Percentiles rank a stretch among this genome's conserved stretches.
Evolutionary conservation across 257 asterid species (phyloP).

Genomic region (Ilex asprella): DNA sequence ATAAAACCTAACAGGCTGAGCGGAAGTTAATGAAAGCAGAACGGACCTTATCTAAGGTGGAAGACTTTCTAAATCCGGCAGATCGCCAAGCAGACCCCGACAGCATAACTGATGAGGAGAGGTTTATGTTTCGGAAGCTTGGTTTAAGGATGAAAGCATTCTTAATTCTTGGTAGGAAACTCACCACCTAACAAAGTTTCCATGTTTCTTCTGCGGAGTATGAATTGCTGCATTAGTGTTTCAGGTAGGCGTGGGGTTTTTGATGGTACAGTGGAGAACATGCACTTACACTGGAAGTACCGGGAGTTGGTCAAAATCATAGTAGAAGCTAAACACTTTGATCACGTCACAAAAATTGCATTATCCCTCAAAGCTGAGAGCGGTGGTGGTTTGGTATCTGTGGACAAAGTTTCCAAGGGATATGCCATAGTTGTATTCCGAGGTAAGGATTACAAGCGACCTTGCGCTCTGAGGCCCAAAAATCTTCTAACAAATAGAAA

Average conservation of each 20-base stretch:
- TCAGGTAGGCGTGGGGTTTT: constrained; percentile 98
- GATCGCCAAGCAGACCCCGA: constrained; percentile 57
- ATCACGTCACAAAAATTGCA: constrained; percentile 72
- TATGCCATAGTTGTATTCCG: constrained; percentile 83
- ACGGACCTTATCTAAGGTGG: constrained; percentile 73
- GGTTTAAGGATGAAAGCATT: constrained; percentile 98
- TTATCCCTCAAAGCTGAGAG: constrained; percentile 95
- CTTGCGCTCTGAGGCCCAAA: constrained; percentile 66
- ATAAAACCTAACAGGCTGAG: constrained; percentile 54
- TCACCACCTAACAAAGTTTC: constrained; percentile 7
- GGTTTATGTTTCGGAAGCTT: constrained; percentile 97
- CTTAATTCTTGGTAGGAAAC: constrained; percentile 71
- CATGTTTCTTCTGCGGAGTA: background rate
- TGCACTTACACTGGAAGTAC: constrained; percentile 99
- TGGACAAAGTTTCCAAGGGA: constrained; percentile 90
- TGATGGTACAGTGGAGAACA: constrained; percentile 96
- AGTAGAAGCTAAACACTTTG: constrained; percentile 67
- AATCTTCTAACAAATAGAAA: constrained; percentile 90
- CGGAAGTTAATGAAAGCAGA: constrained; percentile 68
- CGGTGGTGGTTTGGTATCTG: constrained; percentile 85
- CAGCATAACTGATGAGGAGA: constrained; percentile 80
- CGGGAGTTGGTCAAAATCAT: constrained; percentile 82
- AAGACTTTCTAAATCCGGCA: constrained; percentile 59
- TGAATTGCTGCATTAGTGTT: constrained; percentile 8
- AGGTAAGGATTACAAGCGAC: constrained; percentile 81